Evolutionary conservation across 495 filamentous ascomycete species (phyloP).

Genomic region (Xylaria castorea): DNA sequence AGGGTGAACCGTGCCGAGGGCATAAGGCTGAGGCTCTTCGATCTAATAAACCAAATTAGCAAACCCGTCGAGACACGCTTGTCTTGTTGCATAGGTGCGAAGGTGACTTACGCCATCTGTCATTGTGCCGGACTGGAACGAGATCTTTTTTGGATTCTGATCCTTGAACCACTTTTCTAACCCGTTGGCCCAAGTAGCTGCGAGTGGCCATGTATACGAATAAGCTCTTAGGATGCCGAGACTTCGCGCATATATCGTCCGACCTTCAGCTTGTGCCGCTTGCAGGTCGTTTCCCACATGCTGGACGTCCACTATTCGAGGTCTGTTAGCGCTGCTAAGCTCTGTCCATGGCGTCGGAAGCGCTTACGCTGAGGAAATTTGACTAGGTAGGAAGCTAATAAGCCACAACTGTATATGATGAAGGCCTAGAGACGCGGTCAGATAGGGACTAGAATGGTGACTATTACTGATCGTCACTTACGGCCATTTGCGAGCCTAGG

Average conservation of each 20-base stretch:
- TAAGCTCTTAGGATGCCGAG: constrained; percentile 49
- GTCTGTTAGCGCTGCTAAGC: constrained; percentile 15
- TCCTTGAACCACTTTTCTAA: constrained; percentile 50
- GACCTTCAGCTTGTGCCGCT: constrained; percentile 42
- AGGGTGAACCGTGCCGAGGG: constrained; percentile 38
- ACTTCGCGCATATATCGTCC: constrained; percentile 47
- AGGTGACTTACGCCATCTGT: constrained; percentile 50
- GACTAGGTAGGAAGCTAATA: constrained; percentile 54
- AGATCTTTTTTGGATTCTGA: constrained; percentile 41
- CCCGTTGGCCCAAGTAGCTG: constrained; percentile 52
- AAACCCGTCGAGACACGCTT: neutral
- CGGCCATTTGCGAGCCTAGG: constrained; percentile 58
- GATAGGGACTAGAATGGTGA: neutral
- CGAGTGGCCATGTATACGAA: constrained; percentile 54
- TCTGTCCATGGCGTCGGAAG: neutral
- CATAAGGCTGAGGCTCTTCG: constrained; percentile 43
- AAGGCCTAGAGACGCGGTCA: constrained; percentile 43
- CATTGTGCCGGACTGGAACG: constrained; percentile 50
- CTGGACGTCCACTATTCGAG: constrained; percentile 41
- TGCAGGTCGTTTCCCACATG: constrained; percentile 41
- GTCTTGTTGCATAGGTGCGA: neutral
- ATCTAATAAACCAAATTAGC: constrained; percentile 10
- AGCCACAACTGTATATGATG: constrained; percentile 58
- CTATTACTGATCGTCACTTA: constrained; percentile 32
- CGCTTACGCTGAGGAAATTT: constrained; percentile 53